Conservation (phyloP, 768 basidiomycete genomes). For the Amanita pallidorosea region DNA sequence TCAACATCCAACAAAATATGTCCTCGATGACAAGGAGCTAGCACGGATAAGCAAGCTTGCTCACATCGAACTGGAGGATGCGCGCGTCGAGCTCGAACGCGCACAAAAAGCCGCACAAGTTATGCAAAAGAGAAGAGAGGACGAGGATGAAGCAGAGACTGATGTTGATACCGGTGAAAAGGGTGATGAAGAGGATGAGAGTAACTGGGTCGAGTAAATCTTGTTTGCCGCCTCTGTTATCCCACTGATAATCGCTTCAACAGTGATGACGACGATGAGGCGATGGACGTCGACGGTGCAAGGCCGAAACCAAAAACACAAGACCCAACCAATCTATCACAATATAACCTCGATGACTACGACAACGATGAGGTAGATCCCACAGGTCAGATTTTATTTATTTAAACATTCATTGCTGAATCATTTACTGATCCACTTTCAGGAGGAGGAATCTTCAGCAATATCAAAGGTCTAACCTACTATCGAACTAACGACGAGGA, state of each 20-base stretch:
- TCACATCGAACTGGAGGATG: conserved; percentile 82
- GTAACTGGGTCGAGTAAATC: conserved; percentile 86
- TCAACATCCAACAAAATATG: conserved; percentile 75
- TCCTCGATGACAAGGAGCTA: conserved; percentile 83
- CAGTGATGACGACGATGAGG: conserved; percentile 35
- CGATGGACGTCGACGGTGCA: conserved; percentile 51
- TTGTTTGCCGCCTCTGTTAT: conserved; percentile 3
- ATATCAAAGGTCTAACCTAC: conserved; percentile 89
- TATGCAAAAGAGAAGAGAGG: conserved; percentile 60
- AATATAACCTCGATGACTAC: conserved; percentile 89
- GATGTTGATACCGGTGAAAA: conserved; percentile 34
- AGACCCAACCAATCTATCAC: conserved; percentile 54
- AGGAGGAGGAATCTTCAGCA: conserved; percentile 73
- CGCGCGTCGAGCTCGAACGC: conserved; percentile 71
- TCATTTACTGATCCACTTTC: neutral
- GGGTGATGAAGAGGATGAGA: conserved; percentile 35
- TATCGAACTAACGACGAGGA: conserved; percentile 90
- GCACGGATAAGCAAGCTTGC: conserved; percentile 84
- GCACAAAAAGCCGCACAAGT: conserved; percentile 66
- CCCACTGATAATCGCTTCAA: conserved; percentile 14
- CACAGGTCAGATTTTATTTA: conserved; percentile 17
- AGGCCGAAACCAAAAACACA: conserved; percentile 19
- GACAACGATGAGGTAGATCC: conserved; percentile 57
- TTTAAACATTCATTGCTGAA: neutral
- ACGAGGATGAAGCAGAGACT: conserved; percentile 41